Evolutionary conservation across 257 asterid species (phyloP), one percentile per base, ranked within the genome.

Genomic region (Cynanchum wilfordii): DNA sequence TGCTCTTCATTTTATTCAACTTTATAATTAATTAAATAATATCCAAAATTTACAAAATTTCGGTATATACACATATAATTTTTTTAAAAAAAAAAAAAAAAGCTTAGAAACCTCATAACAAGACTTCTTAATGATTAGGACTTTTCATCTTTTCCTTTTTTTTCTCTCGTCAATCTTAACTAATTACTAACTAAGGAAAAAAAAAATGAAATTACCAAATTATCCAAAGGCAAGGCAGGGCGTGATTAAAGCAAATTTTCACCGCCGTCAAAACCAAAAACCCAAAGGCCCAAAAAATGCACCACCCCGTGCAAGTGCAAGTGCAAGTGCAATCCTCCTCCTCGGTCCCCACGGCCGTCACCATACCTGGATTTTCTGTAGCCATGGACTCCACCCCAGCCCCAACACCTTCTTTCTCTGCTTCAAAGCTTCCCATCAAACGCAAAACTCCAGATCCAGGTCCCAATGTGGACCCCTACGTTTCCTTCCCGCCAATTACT

Each of bases 341-440:
- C 81, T 76, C 72, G 68, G 70, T 42, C 52, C 66, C 51, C 55
- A 52, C 58, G 13, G 27, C 30, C 42, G 66, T 42, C 47, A 7
- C 11, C 17, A 36, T 24, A 54, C 45, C 40, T 51, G 66, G 71
- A 42, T 24, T 42, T 11, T 57, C 62, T 66, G 16, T 17, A 54
- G 45, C 86, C 84, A 86, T 85, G 90, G 89, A 86, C 91, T 86
- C 86, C 87, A 80, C 87, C 85, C 77, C 29, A 49, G 22, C 57
- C 72, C 79, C 68, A 52, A 19, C 63, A n/a, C 4, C 57, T 73
- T 44, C 64, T 16, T 40, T 82, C 45, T 76, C 82, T 71, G 77
- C 88, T 60, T 77, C 90, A 56, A 89, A 92, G 81, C 96, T 92
- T 75, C 96, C 96, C 63, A 62, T 92, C 85, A 92, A 92, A 80